These are phyloP conservation scores for Ailanthus altissimus DNA, from an alignment of 345 rosid genomes.

Conservation along the genomic window DNA sequence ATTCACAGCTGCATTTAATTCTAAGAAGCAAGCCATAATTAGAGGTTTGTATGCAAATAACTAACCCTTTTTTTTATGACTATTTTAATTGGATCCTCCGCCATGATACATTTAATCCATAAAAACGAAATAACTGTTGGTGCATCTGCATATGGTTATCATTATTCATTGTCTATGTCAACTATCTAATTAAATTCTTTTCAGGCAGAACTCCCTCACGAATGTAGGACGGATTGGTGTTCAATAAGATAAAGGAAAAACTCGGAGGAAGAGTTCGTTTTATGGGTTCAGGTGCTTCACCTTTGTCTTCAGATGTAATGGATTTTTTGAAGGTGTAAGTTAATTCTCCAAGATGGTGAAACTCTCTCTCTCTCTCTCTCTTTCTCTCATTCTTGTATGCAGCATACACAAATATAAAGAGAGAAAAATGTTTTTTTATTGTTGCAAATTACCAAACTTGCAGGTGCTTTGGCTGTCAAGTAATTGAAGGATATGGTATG, in stretches of 20 bases:
- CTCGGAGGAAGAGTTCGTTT: conserved; percentile 84
- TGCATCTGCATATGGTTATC: background rate
- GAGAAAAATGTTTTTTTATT: background rate
- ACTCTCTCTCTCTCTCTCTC: background rate
- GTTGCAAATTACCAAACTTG: conserved; percentile 9
- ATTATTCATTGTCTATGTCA: background rate
- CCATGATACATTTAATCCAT: background rate
- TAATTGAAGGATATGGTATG: conserved; percentile 92
- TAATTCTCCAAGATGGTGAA: conserved; percentile 10
- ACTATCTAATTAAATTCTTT: conserved; percentile 19
- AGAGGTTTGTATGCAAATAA: conserved; percentile 47
- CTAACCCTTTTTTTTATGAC: background rate
- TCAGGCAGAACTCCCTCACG: conserved; percentile 71
- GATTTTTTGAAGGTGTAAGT: conserved; percentile 88
- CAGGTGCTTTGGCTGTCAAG: conserved; percentile 92
- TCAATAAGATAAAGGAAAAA: conserved; percentile 74
- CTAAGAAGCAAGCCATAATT: conserved; percentile 80
- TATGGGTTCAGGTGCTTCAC: conserved; percentile 89
- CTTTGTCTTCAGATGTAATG: conserved; percentile 81
- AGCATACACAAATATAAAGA: background rate
- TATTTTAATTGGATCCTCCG: background rate
- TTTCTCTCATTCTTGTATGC: too few species aligned
- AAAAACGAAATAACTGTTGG: background rate
- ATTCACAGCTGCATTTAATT: conserved; percentile 73
- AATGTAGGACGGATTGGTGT: conserved; percentile 84